A percentile compares a stretch with the other conserved stretches of the same genome.
Conservation (phyloP, 148 eudicot species). For the Dysphania ambrosioides region DNA sequence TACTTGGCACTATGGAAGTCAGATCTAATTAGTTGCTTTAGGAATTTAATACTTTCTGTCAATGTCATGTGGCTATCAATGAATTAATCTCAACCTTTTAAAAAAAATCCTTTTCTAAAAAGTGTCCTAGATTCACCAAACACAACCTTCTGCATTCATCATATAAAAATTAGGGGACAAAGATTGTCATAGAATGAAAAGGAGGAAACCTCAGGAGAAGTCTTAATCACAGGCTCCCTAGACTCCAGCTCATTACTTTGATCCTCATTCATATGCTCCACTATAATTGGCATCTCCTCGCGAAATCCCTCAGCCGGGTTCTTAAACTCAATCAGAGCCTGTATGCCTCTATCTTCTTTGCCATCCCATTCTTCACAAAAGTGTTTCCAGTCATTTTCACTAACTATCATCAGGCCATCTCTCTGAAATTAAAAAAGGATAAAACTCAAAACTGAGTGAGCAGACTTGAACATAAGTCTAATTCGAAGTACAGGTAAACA, state of each 20-base stretch:
- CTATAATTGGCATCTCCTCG: slow-evolving; percentile 47
- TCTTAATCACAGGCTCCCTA: slow-evolving; percentile 48
- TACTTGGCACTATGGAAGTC: too few relatives aligned
- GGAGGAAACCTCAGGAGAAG: slow-evolving; percentile 50
- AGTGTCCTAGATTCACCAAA: neutral
- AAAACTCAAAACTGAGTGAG: neutral
- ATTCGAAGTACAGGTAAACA: neutral
- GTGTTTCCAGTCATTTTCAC: slow-evolving; percentile 74
- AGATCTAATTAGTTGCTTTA: too few relatives aligned
- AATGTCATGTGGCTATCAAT: too few relatives aligned
- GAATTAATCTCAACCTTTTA: too few relatives aligned
- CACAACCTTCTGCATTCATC: slow-evolving; percentile 1
- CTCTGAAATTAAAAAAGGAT: slow-evolving; percentile 41
- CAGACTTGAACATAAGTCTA: neutral
- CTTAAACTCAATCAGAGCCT: slow-evolving; percentile 56
- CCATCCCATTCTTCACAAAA: slow-evolving; percentile 93
- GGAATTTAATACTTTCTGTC: too few relatives aligned
- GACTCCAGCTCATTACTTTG: slow-evolving; percentile 46
- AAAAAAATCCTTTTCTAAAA: too few relatives aligned
- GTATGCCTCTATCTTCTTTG: slow-evolving; percentile 47
- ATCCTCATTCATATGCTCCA: slow-evolving; percentile 44
- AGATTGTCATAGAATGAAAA: neutral
- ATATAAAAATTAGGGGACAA: neutral
- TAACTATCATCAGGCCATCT: slow-evolving; percentile 63
- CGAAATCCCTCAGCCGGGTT: slow-evolving; percentile 36